Conservation (phyloP, 2,329 filamentous ascomycete species). For the Botryotinia calthae region DNA sequence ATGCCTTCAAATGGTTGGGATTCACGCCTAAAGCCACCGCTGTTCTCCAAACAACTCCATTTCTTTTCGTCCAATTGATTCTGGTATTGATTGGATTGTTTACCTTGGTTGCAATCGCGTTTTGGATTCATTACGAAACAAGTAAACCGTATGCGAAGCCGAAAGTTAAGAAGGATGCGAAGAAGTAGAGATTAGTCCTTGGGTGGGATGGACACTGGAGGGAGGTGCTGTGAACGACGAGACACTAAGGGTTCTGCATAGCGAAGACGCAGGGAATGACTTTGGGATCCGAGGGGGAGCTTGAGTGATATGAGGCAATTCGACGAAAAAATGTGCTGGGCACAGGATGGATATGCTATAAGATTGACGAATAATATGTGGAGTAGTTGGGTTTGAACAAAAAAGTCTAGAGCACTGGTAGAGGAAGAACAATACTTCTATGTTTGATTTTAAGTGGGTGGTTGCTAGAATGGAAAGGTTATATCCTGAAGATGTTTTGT, state of each 20-base stretch:
- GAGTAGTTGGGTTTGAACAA: not conserved
- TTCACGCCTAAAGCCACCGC: slow-evolving; percentile 38
- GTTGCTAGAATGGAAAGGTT: not conserved
- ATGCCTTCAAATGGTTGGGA: slow-evolving; percentile 39
- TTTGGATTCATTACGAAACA: slow-evolving; percentile 35
- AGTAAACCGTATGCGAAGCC: slow-evolving; percentile 37
- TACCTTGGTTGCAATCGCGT: slow-evolving; percentile 29
- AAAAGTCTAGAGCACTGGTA: not conserved
- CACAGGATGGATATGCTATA: not conserved
- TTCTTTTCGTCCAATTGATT: slow-evolving; percentile 33
- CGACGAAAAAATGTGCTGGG: slow-evolving; percentile 10
- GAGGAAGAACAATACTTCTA: not conserved
- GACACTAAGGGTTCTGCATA: no score
- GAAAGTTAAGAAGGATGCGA: slow-evolving; percentile 32
- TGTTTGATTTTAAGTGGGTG: not conserved
- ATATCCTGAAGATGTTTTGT: not conserved
- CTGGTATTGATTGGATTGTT: slow-evolving; percentile 28
- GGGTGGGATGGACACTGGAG: not conserved
- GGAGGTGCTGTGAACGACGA: not conserved
- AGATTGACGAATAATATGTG: slow-evolving; percentile 6
- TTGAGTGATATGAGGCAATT: not conserved
- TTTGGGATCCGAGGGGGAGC: not conserved
- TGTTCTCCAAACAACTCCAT: slow-evolving; percentile 34
- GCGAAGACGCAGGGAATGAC: not conserved
- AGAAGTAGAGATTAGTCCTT: not conserved